A percentile compares a stretch with the other conserved stretches of the same genome.
Conservation (phyloP, 176 grass and related monocot species). For the Phoenix dactylifera region DNA sequence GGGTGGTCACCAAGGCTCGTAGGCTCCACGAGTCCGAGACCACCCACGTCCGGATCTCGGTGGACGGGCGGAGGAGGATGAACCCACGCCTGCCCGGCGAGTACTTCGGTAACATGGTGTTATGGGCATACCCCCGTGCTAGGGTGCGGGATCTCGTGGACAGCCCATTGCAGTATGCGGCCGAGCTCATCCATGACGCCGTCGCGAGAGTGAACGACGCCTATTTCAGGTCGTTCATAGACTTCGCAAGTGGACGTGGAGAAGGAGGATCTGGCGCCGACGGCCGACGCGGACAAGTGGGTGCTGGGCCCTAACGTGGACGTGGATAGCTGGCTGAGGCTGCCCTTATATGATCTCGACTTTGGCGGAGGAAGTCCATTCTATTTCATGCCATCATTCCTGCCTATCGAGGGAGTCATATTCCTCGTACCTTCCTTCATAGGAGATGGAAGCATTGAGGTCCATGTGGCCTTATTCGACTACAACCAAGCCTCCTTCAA, state of each 20-base stretch:
- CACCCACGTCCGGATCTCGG: conserved; percentile 22
- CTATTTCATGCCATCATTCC: conserved; percentile 30
- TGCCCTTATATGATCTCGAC: conserved; percentile 22
- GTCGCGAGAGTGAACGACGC: conserved; percentile 19
- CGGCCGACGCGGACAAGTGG: neutral
- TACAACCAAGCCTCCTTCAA: conserved; percentile 57
- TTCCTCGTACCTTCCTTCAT: conserved; percentile 20
- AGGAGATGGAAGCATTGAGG: conserved; percentile 54
- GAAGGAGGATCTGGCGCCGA: conserved; percentile 14
- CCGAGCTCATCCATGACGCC: conserved; percentile 13
- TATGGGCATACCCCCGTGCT: conserved; percentile 18
- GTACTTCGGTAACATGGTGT: conserved; percentile 36
- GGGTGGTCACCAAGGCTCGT: conserved; percentile 22
- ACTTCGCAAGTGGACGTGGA: conserved; percentile 24
- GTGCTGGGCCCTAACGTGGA: conserved; percentile 12
- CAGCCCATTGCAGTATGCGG: conserved; percentile 9
- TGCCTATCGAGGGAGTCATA: conserved; percentile 17
- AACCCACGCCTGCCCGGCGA: conserved; percentile 14
- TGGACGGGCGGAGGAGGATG: conserved; percentile 17
- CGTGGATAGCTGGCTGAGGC: conserved; percentile 23
- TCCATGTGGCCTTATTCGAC: conserved; percentile 45
- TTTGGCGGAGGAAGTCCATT: conserved; percentile 18
- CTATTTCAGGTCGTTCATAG: conserved; percentile 36
- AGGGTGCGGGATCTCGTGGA: conserved; percentile 12
- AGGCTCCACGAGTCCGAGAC: conserved; percentile 3